These are phyloP conservation scores for Fusarium musae DNA, from an alignment of 2,329 filamentous ascomycete species.

Conservation along the genomic window DNA sequence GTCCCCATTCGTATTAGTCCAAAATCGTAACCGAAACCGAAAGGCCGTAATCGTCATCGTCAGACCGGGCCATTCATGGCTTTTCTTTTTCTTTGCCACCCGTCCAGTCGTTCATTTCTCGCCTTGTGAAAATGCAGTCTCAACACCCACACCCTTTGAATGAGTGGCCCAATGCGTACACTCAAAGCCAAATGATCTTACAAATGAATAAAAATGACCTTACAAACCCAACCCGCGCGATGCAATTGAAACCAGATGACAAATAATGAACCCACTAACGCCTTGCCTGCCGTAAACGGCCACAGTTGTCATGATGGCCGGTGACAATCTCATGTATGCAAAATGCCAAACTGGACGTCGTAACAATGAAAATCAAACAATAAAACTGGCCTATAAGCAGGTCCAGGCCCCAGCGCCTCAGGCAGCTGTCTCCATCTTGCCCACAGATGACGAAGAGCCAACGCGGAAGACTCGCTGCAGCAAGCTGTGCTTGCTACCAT, in stretches of 20 bases:
- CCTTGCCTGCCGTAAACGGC: constrained; percentile 36
- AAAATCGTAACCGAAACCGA: constrained; percentile 10
- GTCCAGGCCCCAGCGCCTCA: background rate
- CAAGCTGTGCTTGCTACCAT: constrained; percentile 40
- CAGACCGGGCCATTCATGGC: constrained; percentile 22
- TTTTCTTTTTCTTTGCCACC: constrained; percentile 23
- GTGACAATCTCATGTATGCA: constrained; percentile 34
- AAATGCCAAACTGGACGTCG: constrained; percentile 2
- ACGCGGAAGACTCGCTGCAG: constrained; percentile 43
- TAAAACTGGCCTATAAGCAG: background rate
- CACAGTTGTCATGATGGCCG: constrained; percentile 28
- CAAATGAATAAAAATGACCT: constrained; percentile 21
- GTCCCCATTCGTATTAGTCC: constrained; percentile 26
- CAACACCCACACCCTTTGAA: constrained; percentile 16
- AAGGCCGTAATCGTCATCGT: constrained; percentile 40
- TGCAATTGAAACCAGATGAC: constrained; percentile 11
- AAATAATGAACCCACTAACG: constrained; percentile 28
- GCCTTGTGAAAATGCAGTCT: constrained; percentile 34
- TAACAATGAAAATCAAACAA: constrained; percentile 6
- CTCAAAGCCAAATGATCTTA: constrained; percentile 40
- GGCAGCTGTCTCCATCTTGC: constrained; percentile 24
- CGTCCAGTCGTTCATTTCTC: constrained; percentile 26
- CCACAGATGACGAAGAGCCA: constrained; percentile 34
- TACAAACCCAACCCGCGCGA: constrained; percentile 11
- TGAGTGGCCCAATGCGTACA: constrained; percentile 42